Percentiles rank a stretch among this genome's conserved stretches.
phyloP scores from a whole-genome alignment of 768 basidiomycete species.

The Lentinus tigrinus region DNA sequence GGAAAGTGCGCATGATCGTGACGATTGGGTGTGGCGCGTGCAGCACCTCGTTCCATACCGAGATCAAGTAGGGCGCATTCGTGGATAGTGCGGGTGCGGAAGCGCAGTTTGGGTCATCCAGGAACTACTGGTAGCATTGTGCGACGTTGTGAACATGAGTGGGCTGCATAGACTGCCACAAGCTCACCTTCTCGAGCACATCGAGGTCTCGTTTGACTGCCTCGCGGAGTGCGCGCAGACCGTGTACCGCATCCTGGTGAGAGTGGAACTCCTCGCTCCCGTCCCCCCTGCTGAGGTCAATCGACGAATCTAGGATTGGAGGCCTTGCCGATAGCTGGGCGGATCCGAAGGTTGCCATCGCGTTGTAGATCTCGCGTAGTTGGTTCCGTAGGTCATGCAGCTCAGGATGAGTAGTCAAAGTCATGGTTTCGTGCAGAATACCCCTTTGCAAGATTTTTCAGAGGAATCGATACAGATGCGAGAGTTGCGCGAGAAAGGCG shows the following conservation, averaged over 20 bases:
- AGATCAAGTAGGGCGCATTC: slow-evolving; percentile 77
- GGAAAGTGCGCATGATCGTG: slow-evolving; percentile 58
- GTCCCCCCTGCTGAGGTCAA: slow-evolving; percentile 15
- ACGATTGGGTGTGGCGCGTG: slow-evolving; percentile 57
- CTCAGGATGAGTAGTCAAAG: slow-evolving; percentile 22
- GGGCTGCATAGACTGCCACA: neutral
- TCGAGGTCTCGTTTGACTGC: slow-evolving; percentile 45
- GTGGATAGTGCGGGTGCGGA: slow-evolving; percentile 58
- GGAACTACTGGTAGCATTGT: slow-evolving; percentile 53
- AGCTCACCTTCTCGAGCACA: slow-evolving; percentile 38
- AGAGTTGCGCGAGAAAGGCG: no score
- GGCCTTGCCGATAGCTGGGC: slow-evolving; percentile 16
- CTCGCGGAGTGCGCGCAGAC: slow-evolving; percentile 40
- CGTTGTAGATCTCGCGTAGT: slow-evolving; percentile 25
- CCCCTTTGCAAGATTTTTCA: no score
- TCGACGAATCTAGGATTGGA: slow-evolving; percentile 38
- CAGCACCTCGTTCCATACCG: slow-evolving; percentile 80
- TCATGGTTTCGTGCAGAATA: neutral
- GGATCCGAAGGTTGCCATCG: slow-evolving; percentile 28
- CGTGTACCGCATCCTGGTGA: slow-evolving; percentile 32
- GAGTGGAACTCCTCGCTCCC: slow-evolving; percentile 7
- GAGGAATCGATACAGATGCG: no score
- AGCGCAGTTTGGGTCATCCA: slow-evolving; percentile 44
- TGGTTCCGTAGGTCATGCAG: slow-evolving; percentile 23
- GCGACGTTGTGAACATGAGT: neutral